Percentiles rank a stretch among this genome's conserved stretches.
Evolutionary conservation across 768 basidiomycete genomes (phyloP).

Genomic region (Hygrophorus russula): DNA sequence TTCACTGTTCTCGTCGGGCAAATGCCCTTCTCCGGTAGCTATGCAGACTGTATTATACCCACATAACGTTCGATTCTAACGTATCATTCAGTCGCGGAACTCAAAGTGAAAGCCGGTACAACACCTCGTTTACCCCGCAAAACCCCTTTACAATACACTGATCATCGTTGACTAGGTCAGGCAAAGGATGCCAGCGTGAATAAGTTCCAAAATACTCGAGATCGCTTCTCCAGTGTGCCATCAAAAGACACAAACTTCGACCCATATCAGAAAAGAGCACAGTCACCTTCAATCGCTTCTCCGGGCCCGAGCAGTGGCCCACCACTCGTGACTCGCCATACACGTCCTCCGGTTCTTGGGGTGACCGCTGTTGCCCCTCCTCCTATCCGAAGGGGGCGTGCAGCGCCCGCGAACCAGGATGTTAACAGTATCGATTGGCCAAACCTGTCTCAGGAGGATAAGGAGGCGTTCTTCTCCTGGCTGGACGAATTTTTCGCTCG

Average conservation of each 20-base stretch:
- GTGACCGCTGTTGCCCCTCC: slow-evolving; percentile 18
- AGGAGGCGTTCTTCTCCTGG: slow-evolving; percentile 65
- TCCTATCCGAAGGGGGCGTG: slow-evolving; percentile 19
- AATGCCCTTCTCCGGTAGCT: too few species aligned
- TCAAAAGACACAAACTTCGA: slow-evolving; percentile 7
- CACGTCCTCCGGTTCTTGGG: slow-evolving; percentile 10
- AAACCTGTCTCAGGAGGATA: slow-evolving; percentile 56
- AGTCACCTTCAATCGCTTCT: slow-evolving; percentile 12
- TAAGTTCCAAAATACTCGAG: slow-evolving; percentile 6
- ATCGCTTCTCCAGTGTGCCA: slow-evolving; percentile 9
- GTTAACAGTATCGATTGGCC: slow-evolving; percentile 49
- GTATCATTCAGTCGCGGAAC: too few species aligned
- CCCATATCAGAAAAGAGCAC: slow-evolving; percentile 8
- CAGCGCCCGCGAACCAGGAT: slow-evolving; percentile 8
- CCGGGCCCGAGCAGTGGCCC: not conserved
- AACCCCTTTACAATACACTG: too few species aligned
- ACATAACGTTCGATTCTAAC: too few species aligned
- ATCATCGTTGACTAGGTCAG: not conserved
- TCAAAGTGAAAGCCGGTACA: too few species aligned
- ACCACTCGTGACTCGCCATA: slow-evolving; percentile 2
- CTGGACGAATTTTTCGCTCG: slow-evolving; percentile 71
- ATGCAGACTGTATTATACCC: too few species aligned
- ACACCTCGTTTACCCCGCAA: too few species aligned
- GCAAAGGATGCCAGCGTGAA: not conserved
- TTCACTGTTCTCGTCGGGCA: not conserved